A percentile compares a stretch with the other conserved stretches of the same genome.
phyloP scores from a whole-genome alignment of 164 flowering plant species.

The Magnolia kwangsiensis region DNA sequence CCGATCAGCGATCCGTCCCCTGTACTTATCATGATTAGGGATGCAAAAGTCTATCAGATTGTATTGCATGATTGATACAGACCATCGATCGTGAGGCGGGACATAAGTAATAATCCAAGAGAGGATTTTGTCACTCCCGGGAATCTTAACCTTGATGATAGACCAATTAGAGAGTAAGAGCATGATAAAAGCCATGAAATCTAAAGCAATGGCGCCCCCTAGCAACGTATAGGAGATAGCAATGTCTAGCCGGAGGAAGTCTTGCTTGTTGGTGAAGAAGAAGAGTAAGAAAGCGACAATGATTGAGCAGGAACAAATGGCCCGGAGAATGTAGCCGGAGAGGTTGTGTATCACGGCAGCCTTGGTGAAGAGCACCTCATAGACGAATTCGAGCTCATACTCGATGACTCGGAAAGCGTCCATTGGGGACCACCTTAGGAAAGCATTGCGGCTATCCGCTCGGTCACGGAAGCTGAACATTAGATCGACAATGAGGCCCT shows the following conservation, averaged over 20 bases:
- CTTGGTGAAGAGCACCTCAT: conserved; percentile 48
- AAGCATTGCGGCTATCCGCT: conserved; percentile 17
- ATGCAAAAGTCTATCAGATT: conserved; percentile 1
- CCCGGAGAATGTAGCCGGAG: conserved; percentile 23
- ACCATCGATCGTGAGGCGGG: neutral
- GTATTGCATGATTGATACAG: neutral
- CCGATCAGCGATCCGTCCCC: neutral
- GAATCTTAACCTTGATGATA: conserved; percentile 2
- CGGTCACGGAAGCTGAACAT: conserved; percentile 28
- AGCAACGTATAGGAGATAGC: conserved; percentile 38
- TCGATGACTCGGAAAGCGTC: conserved; percentile 32
- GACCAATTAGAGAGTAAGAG: conserved; percentile 43
- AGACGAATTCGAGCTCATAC: conserved; percentile 45
- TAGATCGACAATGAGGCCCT: conserved; percentile 40
- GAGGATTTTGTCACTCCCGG: neutral
- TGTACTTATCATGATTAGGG: neutral
- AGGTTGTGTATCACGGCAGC: conserved; percentile 16
- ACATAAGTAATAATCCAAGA: neutral
- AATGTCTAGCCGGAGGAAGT: conserved; percentile 16
- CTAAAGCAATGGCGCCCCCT: conserved; percentile 36
- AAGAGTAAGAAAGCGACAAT: conserved; percentile 21
- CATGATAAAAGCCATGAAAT: conserved; percentile 28
- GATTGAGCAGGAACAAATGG: conserved; percentile 14
- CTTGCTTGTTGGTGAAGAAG: conserved; percentile 8
- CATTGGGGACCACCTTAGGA: conserved; percentile 10